Evolutionary conservation across 495 filamentous ascomycete species (phyloP).

Genomic region (Xylaria venustula): DNA sequence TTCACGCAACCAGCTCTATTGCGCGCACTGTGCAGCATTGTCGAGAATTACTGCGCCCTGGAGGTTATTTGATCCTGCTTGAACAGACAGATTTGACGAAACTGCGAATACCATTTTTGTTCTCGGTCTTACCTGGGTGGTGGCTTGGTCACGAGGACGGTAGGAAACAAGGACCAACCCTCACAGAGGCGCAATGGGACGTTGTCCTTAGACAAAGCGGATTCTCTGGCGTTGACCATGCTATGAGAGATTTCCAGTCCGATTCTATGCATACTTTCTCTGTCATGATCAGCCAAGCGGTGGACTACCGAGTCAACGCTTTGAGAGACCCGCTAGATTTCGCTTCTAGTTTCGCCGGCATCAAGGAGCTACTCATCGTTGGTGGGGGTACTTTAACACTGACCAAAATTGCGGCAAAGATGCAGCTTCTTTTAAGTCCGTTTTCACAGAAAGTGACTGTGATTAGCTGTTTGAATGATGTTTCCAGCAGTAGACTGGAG

Average conservation of each 20-base stretch:
- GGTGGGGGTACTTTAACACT: slow-evolving; percentile 8
- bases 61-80: slow-evolving; percentile 47
- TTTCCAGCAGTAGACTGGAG: background rate
- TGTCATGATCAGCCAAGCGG: slow-evolving; percentile 44
- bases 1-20: slow-evolving; percentile 47
- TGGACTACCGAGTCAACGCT: slow-evolving; percentile 27
- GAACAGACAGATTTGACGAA: slow-evolving; percentile 41
- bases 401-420: background rate
- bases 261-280: slow-evolving; percentile 29
- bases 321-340: background rate
- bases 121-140: slow-evolving; percentile 44
- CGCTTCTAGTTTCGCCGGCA: background rate
- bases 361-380: slow-evolving; percentile 18
- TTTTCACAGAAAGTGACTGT: background rate
- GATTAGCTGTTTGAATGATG: background rate
- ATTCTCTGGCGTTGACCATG: slow-evolving; percentile 48
- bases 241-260: background rate
- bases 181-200: slow-evolving; percentile 41
- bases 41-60: slow-evolving; percentile 48
- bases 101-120: slow-evolving; percentile 27
- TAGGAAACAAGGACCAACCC: slow-evolving; percentile 26
- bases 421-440: background rate
- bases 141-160: slow-evolving; percentile 43
- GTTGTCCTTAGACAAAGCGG: slow-evolving; percentile 29
- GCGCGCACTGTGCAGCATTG: slow-evolving; percentile 38